Percentiles rank a stretch among this genome's conserved stretches.
Conservation (phyloP, 2,329 filamentous ascomycete species). For the Cladophialophora psammophila region DNA sequence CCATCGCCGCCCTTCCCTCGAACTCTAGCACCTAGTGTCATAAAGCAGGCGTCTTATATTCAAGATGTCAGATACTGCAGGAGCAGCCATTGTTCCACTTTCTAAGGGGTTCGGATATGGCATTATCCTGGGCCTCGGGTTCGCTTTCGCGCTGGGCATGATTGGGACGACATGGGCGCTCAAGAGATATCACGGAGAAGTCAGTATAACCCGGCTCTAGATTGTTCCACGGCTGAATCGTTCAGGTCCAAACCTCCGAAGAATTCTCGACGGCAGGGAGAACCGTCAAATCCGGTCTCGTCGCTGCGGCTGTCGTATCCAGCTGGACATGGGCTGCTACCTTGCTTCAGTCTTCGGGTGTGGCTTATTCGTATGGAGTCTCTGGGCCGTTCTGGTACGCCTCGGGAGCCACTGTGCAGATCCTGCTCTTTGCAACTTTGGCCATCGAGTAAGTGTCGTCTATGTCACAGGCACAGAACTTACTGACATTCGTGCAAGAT, state of each 20-base stretch:
- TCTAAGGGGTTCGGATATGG: slow-evolving; percentile 72
- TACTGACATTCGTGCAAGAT: slow-evolving; percentile 33
- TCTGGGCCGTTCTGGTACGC: slow-evolving; percentile 73
- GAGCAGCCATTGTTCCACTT: slow-evolving; percentile 28
- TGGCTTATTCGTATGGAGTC: slow-evolving; percentile 80
- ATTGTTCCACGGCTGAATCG: not conserved
- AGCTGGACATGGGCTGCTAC: slow-evolving; percentile 71
- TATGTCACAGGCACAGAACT: not conserved
- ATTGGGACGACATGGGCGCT: slow-evolving; percentile 75
- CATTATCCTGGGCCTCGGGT: slow-evolving; percentile 76
- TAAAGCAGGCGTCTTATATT: not conserved
- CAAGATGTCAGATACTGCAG: slow-evolving; percentile 30
- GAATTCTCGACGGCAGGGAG: slow-evolving; percentile 91
- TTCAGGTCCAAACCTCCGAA: slow-evolving; percentile 81
- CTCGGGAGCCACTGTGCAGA: slow-evolving; percentile 80
- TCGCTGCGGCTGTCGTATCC: slow-evolving; percentile 87
- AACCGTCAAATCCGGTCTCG: slow-evolving; percentile 86
- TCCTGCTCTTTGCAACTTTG: slow-evolving; percentile 86
- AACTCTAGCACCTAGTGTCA: not conserved
- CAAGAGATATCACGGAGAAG: slow-evolving; percentile 71
- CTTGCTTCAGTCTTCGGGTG: slow-evolving; percentile 73
- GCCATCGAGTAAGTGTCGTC: slow-evolving; percentile 70
- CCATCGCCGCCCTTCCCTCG: not conserved
- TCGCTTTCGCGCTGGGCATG: slow-evolving; percentile 77
- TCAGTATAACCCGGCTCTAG: not conserved